Evolutionary conservation across 306 rosid species (phyloP).

Genomic region (Cucurbita moschata): DNA sequence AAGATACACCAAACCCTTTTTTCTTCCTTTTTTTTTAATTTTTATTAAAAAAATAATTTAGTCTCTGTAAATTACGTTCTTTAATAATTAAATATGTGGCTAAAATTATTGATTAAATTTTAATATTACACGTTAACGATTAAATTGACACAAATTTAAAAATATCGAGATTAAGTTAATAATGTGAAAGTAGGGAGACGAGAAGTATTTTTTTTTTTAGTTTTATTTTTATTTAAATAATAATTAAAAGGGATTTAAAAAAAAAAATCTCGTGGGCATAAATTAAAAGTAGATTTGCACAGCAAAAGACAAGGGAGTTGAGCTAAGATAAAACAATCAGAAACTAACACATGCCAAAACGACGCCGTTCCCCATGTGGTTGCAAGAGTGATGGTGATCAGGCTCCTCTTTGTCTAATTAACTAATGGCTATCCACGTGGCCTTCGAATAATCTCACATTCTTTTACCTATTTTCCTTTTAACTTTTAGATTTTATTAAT

Average conservation of each 20-base stretch:
- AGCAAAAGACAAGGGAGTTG: neutral
- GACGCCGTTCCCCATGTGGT: constrained; percentile 7
- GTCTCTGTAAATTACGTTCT: no score
- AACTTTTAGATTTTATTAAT: neutral
- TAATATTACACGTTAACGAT: no score
- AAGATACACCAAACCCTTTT: neutral
- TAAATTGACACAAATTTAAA: no score
- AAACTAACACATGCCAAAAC: neutral
- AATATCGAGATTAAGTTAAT: no score
- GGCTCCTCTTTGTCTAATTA: neutral
- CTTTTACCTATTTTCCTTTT: neutral
- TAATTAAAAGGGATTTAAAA: no score
- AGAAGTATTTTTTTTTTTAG: no score
- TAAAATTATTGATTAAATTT: no score
- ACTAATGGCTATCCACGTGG: neutral
- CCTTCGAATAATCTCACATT: constrained; percentile 7
- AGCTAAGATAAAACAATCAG: neutral
- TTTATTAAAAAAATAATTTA: no score
- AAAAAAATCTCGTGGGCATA: neutral
- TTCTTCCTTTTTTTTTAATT: no score
- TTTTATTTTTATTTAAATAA: no score
- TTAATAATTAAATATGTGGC: no score
- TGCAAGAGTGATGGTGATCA: neutral
- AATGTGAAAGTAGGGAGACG: no score
- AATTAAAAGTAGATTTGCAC: neutral